Conservation (phyloP, 768 basidiomycete species). For the Leccinum arenicola region DNA sequence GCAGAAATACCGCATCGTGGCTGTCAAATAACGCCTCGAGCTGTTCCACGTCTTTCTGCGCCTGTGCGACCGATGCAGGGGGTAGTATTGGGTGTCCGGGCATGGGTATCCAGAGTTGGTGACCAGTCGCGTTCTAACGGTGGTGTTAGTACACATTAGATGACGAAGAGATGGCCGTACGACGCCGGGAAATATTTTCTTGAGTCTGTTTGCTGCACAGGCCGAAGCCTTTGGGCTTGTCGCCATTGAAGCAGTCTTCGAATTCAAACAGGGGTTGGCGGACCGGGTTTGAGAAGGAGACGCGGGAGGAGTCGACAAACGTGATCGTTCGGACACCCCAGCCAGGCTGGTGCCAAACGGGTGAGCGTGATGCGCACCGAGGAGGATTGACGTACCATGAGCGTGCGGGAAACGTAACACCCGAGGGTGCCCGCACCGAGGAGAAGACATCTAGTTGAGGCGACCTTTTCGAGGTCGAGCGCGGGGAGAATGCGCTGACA, state of each 20-base stretch:
- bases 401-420: constrained; percentile 88
- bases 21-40: constrained; percentile 77
- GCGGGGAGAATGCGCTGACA: constrained; percentile 77
- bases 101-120: constrained; percentile 88
- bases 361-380: background rate
- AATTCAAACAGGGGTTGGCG: constrained; percentile 97
- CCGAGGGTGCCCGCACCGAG: constrained; percentile 96
- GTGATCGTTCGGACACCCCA: constrained; percentile 97
- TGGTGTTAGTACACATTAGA: background rate
- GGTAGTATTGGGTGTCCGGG: constrained; percentile 95
- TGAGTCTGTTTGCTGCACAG: constrained; percentile 81
- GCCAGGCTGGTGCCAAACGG: constrained; percentile 51
- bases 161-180: constrained; percentile 44
- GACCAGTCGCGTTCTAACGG: constrained; percentile 73
- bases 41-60: constrained; percentile 62
- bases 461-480: constrained; percentile 86
- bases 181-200: constrained; percentile 90
- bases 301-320: constrained; percentile 84
- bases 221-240: constrained; percentile 92
- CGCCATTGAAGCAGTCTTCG: constrained; percentile 87
- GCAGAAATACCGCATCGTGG: constrained; percentile 88
- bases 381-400: constrained; percentile 57
- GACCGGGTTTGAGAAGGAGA: constrained; percentile 97
- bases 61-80: constrained; percentile 49
- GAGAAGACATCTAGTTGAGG: constrained; percentile 74